These are phyloP conservation scores for Detonula confervacea DNA, from an alignment of 352 stramenopile genomes.

Conservation along the genomic window DNA sequence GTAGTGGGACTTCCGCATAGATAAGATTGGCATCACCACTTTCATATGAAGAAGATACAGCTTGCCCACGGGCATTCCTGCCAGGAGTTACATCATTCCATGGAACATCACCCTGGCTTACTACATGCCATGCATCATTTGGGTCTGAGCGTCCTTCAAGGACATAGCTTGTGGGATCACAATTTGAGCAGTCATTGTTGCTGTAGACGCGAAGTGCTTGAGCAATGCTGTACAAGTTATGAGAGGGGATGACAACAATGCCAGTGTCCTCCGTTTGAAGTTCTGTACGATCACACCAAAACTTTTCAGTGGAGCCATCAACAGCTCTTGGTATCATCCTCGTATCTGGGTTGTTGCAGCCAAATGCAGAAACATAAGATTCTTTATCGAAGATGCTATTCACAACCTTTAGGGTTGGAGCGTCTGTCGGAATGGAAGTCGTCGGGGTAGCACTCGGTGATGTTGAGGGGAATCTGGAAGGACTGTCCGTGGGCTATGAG, in stretches of 20 bases:
- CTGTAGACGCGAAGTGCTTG: constrained; percentile 34
- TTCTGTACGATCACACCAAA: constrained; percentile 19
- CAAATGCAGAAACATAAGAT: constrained; percentile 16
- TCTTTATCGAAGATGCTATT: constrained; percentile 21
- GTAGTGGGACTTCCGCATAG: constrained; percentile 11
- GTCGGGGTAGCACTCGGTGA: not conserved
- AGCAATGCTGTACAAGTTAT: constrained; percentile 5
- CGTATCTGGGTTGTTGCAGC: constrained; percentile 15
- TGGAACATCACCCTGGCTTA: constrained; percentile 21
- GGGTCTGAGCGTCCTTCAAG: constrained; percentile 27
- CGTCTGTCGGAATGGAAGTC: not conserved
- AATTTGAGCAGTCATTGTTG: constrained; percentile 36
- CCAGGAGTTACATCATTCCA: not conserved
- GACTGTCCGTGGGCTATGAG: constrained; percentile 6
- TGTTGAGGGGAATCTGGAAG: not conserved
- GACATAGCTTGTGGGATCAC: constrained; percentile 27
- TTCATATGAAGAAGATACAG: constrained; percentile 31
- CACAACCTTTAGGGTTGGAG: not conserved
- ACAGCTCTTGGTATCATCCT: constrained; percentile 9
- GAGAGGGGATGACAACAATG: constrained; percentile 24
- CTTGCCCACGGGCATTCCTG: constrained; percentile 23
- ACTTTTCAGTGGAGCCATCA: constrained; percentile 37
- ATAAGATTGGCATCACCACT: constrained; percentile 20
- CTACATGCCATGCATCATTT: constrained; percentile 14
- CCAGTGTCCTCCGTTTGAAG: not conserved